A percentile compares a stretch with the other conserved stretches of the same genome.
Evolutionary conservation across 345 rosid genomes (phyloP).

Genomic region (Camelina laxa): DNA sequence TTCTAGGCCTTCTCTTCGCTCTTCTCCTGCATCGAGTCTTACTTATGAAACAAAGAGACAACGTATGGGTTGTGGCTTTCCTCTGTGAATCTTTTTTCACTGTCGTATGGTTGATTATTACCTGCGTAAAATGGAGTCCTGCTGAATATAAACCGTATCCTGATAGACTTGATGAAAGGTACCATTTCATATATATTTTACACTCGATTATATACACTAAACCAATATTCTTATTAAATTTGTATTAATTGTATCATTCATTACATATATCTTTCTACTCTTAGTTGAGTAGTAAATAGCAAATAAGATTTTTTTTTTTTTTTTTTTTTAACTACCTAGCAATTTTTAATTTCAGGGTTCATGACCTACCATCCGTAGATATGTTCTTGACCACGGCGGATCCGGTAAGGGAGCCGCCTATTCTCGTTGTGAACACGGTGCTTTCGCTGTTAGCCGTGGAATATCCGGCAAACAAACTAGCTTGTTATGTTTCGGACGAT

Average conservation of each 20-base stretch:
- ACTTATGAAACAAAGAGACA: conserved; percentile 43
- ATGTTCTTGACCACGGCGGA: conserved; percentile 61
- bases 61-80: conserved; percentile 64
- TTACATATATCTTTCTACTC: background rate
- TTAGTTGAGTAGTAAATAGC: background rate
- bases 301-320: too few relatives aligned
- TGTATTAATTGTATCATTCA: background rate
- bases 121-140: conserved; percentile 66
- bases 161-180: conserved; percentile 50
- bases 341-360: conserved; percentile 38
- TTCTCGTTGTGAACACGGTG: conserved; percentile 44
- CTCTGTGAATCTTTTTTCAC: conserved; percentile 67
- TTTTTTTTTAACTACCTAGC: background rate
- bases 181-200: background rate
- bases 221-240: background rate
- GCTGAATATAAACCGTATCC: conserved; percentile 51
- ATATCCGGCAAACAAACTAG: conserved; percentile 57
- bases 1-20: conserved; percentile 39
- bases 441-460: conserved; percentile 59
- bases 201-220: background rate
- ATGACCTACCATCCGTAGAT: conserved; percentile 63
- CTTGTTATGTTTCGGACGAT: conserved; percentile 66
- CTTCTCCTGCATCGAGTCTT: conserved; percentile 38
- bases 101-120: conserved; percentile 54
- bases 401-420: conserved; percentile 41